Conservation (phyloP, 495 filamentous ascomycete genomes). For the Lasiosphaeris hirsuta region DNA sequence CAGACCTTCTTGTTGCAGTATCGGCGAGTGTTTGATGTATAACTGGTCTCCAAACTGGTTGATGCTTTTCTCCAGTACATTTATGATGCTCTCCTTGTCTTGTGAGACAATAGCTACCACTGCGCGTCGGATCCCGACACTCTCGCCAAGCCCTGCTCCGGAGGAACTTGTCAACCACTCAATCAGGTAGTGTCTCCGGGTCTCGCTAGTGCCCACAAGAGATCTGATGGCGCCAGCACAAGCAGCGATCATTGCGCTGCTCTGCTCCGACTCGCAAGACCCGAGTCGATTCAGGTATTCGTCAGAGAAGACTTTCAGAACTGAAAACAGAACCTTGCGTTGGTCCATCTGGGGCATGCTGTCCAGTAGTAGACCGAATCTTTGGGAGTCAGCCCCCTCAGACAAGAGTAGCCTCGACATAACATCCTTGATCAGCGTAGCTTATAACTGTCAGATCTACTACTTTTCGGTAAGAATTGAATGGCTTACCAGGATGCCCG, state of each 20-base stretch:
- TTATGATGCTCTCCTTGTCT: conserved; percentile 51
- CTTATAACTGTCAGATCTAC: conserved; percentile 37
- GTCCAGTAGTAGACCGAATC: conserved; percentile 44
- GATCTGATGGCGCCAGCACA: conserved; percentile 43
- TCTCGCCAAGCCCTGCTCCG: conserved; percentile 61
- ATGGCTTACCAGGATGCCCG: conserved; percentile 64
- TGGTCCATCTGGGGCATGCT: conserved; percentile 55
- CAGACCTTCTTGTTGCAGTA: conserved; percentile 81
- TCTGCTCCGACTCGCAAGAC: conserved; percentile 26
- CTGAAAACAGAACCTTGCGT: conserved; percentile 52
- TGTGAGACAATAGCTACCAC: conserved; percentile 58
- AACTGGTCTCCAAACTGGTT: conserved; percentile 78
- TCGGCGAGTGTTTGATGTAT: conserved; percentile 78
- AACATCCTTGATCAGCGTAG: conserved; percentile 51
- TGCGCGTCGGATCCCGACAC: conserved; percentile 60
- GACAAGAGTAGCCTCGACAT: conserved; percentile 45
- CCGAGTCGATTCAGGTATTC: conserved; percentile 44
- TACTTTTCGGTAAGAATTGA: not conserved
- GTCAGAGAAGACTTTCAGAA: conserved; percentile 59
- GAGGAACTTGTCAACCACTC: conserved; percentile 66
- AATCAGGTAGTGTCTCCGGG: conserved; percentile 51
- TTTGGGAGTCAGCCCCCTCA: conserved; percentile 23
- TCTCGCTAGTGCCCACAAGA: conserved; percentile 35
- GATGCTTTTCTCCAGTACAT: conserved; percentile 63
- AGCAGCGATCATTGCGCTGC: conserved; percentile 41